These are phyloP conservation scores for Phytophthora ramorum DNA, from an alignment of 352 stramenopile genomes.

Conservation along the genomic window DNA sequence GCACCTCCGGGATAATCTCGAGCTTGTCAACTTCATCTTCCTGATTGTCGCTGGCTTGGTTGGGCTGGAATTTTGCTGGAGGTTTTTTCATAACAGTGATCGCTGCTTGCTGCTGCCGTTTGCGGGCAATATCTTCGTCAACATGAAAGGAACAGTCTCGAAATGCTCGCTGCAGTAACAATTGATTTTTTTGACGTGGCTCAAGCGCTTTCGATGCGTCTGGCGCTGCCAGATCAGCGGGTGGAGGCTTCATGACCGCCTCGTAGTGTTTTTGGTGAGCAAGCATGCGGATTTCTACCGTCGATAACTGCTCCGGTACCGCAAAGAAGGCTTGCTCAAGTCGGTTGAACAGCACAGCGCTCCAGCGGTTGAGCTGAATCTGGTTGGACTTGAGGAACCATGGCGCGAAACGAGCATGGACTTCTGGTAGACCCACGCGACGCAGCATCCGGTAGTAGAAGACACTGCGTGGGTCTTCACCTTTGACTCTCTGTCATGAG, in stretches of 20 bases:
- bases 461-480: constrained; percentile 70
- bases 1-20: constrained; percentile 56
- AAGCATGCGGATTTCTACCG: constrained; percentile 70
- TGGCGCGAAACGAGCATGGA: constrained; percentile 76
- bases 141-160: constrained; percentile 73
- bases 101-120: constrained; percentile 22
- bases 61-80: constrained; percentile 23
- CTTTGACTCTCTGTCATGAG: constrained; percentile 55
- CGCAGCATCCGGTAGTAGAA: constrained; percentile 86
- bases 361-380: constrained; percentile 74
- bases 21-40: constrained; percentile 56
- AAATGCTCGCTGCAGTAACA: constrained; percentile 68
- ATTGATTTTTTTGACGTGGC: constrained; percentile 62
- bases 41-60: constrained; percentile 36
- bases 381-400: constrained; percentile 85
- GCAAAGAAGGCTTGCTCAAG: constrained; percentile 75
- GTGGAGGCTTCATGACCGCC: constrained; percentile 42
- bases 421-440: constrained; percentile 66
- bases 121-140: constrained; percentile 35
- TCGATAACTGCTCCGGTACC: constrained; percentile 55
- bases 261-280: constrained; percentile 57
- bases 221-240: constrained; percentile 9
- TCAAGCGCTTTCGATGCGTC: constrained; percentile 27
- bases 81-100: constrained; percentile 25
- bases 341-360: constrained; percentile 65